These are phyloP conservation scores for Rhodocollybia butyracea DNA, from an alignment of 768 basidiomycete genomes.

Conservation along the genomic window DNA sequence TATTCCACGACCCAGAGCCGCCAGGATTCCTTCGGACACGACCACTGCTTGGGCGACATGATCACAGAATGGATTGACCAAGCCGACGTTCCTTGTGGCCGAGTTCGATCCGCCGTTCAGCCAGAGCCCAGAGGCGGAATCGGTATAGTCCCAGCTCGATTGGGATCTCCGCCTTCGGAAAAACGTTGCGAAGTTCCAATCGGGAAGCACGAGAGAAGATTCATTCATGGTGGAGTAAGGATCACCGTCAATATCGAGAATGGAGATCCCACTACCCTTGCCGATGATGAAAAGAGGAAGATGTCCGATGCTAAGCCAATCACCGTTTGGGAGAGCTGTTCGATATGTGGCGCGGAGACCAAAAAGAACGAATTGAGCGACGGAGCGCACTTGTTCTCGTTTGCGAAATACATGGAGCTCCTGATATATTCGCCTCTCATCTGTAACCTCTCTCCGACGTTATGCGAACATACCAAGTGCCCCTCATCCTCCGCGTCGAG, in stretches of 20 bases:
- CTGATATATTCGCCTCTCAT: constrained; percentile 43
- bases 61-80: constrained; percentile 1
- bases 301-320: neutral
- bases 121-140: neutral
- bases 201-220: constrained; percentile 31
- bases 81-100: neutral
- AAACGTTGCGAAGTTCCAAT: constrained; percentile 19
- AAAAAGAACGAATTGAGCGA: constrained; percentile 35
- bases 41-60: constrained; percentile 1
- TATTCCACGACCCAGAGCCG: constrained; percentile 18
- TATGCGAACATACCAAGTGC: constrained; percentile 48
- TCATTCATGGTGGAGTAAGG: constrained; percentile 31
- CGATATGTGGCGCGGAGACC: constrained; percentile 39
- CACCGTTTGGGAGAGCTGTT: constrained; percentile 49
- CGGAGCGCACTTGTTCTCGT: constrained; percentile 51
- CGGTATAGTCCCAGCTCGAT: neutral
- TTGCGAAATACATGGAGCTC: constrained; percentile 56
- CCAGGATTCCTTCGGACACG: neutral
- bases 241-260: constrained; percentile 19
- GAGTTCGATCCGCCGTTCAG: neutral
- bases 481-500: constrained; percentile 13
- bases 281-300: neutral
- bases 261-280: neutral
- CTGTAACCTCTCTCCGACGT: constrained; percentile 26
- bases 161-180: neutral